Evolutionary conservation across 2,329 filamentous ascomycete species (phyloP).

Genomic region (Hymenotorrendiella dingleyae): DNA sequence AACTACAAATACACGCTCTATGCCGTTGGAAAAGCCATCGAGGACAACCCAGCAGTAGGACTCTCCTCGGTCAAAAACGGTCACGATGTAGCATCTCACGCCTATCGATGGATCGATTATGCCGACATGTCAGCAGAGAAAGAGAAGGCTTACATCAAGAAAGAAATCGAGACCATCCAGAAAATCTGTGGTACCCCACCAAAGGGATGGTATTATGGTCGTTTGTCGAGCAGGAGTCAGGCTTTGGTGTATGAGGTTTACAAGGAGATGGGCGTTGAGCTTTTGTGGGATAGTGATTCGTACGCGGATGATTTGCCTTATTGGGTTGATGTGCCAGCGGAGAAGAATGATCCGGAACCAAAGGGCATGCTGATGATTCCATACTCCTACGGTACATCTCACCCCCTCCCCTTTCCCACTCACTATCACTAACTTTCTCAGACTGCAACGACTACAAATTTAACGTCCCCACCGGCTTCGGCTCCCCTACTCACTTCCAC

Average conservation of each 20-base stretch:
- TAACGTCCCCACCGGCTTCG: constrained; percentile 23
- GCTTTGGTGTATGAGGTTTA: constrained; percentile 43
- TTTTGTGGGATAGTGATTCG: constrained; percentile 44
- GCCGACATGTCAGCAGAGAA: constrained; percentile 33
- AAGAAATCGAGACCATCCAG: constrained; percentile 32
- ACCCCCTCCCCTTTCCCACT: not conserved
- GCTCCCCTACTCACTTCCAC: constrained; percentile 20
- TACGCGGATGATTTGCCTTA: constrained; percentile 52
- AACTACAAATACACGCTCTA: constrained; percentile 39
- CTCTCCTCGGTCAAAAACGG: constrained; percentile 35
- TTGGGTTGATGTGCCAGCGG: constrained; percentile 47
- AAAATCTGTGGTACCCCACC: constrained; percentile 31
- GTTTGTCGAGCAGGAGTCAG: constrained; percentile 35
- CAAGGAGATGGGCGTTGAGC: constrained; percentile 45
- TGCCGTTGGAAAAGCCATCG: constrained; percentile 35
- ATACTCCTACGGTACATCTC: constrained; percentile 37
- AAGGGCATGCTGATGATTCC: constrained; percentile 49
- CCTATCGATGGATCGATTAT: constrained; percentile 38
- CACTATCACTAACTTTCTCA: constrained; percentile 2
- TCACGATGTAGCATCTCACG: constrained; percentile 38
- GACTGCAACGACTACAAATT: constrained; percentile 43
- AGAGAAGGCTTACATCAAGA: constrained; percentile 35
- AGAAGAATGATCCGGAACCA: constrained; percentile 33
- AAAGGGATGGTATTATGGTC: constrained; percentile 33
- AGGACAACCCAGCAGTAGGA: constrained; percentile 36